phyloP scores from a whole-genome alignment of 2,329 filamentous ascomycete genomes.

The Aspergillus calidoustus region DNA sequence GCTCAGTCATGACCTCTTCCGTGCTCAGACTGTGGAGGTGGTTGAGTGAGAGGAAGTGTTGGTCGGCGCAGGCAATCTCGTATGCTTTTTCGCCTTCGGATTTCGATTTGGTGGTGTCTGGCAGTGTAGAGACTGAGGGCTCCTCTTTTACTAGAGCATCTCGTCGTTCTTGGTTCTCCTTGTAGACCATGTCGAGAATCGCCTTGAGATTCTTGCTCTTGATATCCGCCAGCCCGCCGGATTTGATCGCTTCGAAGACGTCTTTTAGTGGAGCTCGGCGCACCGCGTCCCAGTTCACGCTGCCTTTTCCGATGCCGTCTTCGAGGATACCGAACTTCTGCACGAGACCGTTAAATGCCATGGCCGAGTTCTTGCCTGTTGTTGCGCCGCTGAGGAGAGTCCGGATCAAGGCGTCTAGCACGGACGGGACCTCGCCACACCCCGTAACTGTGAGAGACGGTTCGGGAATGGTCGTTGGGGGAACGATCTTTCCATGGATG shows the following conservation, averaged over 20 bases:
- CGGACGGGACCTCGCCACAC: conserved; percentile 68
- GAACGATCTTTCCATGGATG: conserved; percentile 67
- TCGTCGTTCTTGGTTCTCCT: conserved; percentile 66
- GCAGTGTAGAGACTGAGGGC: conserved; percentile 39
- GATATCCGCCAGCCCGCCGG: conserved; percentile 70
- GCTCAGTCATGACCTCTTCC: conserved; percentile 61
- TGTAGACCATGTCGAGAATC: conserved; percentile 73
- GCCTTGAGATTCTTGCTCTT: conserved; percentile 75
- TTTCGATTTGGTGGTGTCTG: conserved; percentile 35
- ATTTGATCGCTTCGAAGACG: conserved; percentile 70
- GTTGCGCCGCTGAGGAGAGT: conserved; percentile 67
- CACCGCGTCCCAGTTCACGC: conserved; percentile 76
- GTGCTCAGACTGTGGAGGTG: conserved; percentile 61
- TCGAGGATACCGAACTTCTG: conserved; percentile 66
- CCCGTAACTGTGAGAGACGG: conserved; percentile 74
- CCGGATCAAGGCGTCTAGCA: conserved; percentile 66
- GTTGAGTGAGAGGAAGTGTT: conserved; percentile 67
- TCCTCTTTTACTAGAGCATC: conserved; percentile 54
- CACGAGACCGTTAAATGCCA: conserved; percentile 69
- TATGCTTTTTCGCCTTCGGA: conserved; percentile 56
- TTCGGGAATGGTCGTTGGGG: conserved; percentile 69
- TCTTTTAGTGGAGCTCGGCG: conserved; percentile 62
- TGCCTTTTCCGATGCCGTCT: conserved; percentile 69
- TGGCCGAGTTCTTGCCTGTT: conserved; percentile 64
- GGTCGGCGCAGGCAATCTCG: conserved; percentile 62